phyloP scores from a whole-genome alignment of 768 basidiomycete genomes.

The Saitozyma sp. region DNA sequence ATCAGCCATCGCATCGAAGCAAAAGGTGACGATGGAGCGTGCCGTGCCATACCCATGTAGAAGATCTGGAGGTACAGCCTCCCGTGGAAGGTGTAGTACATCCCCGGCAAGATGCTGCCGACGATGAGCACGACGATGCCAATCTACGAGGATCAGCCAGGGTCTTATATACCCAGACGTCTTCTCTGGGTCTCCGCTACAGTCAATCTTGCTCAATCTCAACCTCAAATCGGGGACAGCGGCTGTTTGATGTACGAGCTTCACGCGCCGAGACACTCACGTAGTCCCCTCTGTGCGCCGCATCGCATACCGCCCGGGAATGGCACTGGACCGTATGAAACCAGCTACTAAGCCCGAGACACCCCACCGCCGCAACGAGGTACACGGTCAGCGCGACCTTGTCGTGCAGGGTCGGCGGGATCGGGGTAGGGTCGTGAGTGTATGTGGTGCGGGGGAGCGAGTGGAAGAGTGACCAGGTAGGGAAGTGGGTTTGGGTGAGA shows the following conservation, averaged over 20 bases:
- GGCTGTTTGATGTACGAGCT: background rate
- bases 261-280: constrained; percentile 53
- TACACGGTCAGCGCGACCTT: constrained; percentile 65
- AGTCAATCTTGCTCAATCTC: background rate
- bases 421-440: constrained; percentile 15
- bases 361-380: constrained; percentile 69
- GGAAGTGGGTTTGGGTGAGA: constrained; percentile 52
- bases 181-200: background rate
- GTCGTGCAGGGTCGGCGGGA: constrained; percentile 63
- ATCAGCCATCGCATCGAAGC: background rate
- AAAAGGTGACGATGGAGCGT: background rate
- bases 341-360: constrained; percentile 68
- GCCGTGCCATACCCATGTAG: constrained; percentile 28
- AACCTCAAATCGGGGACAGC: background rate
- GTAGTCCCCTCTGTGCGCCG: constrained; percentile 51
- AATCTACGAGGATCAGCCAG: constrained; percentile 58
- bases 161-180: too few species aligned
- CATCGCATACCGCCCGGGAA: constrained; percentile 60
- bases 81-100: constrained; percentile 67
- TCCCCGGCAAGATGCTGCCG: constrained; percentile 73
- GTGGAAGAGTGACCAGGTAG: constrained; percentile 14
- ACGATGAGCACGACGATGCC: constrained; percentile 77
- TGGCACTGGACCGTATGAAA: constrained; percentile 76
- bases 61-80: constrained; percentile 22
- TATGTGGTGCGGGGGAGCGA: constrained; percentile 6